Evolutionary conservation across 2,329 filamentous ascomycete genomes (phyloP), one percentile per base, ranked within the genome.

Genomic region (Exophiala aquamarina): DNA sequence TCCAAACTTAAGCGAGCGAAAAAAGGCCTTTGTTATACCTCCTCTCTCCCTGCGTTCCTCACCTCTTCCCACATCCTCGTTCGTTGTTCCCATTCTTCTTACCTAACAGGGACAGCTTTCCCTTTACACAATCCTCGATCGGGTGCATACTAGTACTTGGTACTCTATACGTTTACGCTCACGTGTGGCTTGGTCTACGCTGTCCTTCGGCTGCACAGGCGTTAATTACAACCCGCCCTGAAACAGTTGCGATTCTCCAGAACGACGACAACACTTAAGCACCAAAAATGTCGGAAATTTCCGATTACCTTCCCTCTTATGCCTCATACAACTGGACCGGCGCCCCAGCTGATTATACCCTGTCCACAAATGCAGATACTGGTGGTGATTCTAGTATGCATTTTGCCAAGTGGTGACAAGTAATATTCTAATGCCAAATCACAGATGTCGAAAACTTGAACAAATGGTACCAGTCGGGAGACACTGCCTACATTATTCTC

Each of bases 401-500:
- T 47, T 36, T 37, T 48, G 43, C 47, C 40, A 21, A 43, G 56
- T 41, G 14, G 14, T 9, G 19, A 35, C 15, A 7, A 19, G 14
- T 5, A 21, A 14, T 18, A 13, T 17, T 20, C 41, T 50, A 37
- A 37, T 9, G 44, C 42, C 49, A 31, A 20, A 10, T 34, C 31
- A 6, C 66, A 95, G 91, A 77, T 60, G 80, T 75, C 65, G 84
- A 89, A 64, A 96, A 97, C 72, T 71, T 96, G 66, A 97, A 97
- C 78, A 89, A 94, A 82, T 95, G 90, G 89, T 97, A 86, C 72
- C 79, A 88, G 59, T 76, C 89, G 4, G 93, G 93, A 63, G 93
- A 98, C 70, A 86, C 91, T 73, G 89, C 91, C 66, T 97, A 88
- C 75, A 97, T 97, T 70, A 78, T 97, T 68, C 70, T 97, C 61